Evolutionary conservation across 2,329 filamentous ascomycete genomes (phyloP).

Genomic region (Cytospora paraplurivora): DNA sequence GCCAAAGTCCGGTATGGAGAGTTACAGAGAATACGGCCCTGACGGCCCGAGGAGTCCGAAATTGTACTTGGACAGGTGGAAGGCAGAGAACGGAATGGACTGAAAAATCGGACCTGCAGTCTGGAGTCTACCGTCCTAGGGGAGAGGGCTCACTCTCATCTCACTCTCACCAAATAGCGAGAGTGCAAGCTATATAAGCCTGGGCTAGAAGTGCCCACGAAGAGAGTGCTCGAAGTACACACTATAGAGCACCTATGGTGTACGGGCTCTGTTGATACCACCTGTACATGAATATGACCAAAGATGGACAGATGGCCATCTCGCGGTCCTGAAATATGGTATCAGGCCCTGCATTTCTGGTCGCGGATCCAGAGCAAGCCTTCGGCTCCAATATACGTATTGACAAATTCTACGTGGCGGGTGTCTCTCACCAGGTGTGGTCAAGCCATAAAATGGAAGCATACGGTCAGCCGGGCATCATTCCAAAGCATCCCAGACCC

Average conservation of each 20-base stretch:
- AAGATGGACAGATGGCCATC: background rate
- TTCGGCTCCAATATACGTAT: background rate
- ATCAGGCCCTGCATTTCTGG: background rate
- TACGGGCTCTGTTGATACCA: background rate
- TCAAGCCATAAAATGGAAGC: no score
- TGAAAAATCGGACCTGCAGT: constrained; percentile 37
- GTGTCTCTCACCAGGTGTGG: background rate
- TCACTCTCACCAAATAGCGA: background rate
- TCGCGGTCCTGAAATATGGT: background rate
- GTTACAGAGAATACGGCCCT: constrained; percentile 34
- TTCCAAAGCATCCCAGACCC: no score
- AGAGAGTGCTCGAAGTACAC: background rate
- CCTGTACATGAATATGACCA: background rate
- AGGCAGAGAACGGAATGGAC: constrained; percentile 65
- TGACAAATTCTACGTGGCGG: background rate
- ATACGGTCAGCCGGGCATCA: no score
- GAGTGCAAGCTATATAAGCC: background rate
- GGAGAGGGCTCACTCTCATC: background rate
- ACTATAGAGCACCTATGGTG: background rate
- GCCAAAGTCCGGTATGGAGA: constrained; percentile 39
- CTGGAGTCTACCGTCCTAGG: background rate
- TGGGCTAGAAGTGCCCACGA: background rate
- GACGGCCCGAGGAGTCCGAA: constrained; percentile 62
- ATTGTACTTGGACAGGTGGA: constrained; percentile 67
- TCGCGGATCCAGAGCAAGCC: background rate